Evolutionary conservation across 257 asterid species (phyloP).

Genomic region (Knoxia roxburghii): DNA sequence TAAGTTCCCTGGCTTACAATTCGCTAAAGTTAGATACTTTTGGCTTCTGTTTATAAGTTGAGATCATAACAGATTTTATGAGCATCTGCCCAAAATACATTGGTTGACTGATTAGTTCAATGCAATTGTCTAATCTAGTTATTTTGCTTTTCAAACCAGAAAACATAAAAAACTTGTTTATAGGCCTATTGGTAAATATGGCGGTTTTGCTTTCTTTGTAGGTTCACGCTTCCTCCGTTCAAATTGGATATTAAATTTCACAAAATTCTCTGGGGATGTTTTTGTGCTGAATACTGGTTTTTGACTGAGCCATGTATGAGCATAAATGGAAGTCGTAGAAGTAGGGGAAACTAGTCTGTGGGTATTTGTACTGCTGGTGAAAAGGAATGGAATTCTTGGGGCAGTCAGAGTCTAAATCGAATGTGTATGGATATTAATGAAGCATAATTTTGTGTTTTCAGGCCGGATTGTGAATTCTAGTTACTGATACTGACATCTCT

Average conservation of each 20-base stretch:
- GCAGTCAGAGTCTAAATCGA: background rate
- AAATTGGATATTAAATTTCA: background rate
- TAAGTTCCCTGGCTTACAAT: background rate
- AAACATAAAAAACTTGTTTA: slow-evolving; percentile 1
- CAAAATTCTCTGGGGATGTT: background rate
- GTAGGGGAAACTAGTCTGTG: background rate
- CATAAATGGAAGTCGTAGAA: background rate
- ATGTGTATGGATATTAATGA: no score
- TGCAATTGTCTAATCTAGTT: background rate
- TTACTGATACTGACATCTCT: background rate
- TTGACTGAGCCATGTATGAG: background rate
- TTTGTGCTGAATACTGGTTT: background rate
- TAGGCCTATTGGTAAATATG: background rate
- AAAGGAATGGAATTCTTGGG: background rate
- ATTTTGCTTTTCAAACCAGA: slow-evolving; percentile 1
- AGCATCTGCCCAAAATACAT: background rate
- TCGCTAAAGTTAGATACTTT: no score
- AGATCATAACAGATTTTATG: background rate
- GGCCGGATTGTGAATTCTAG: background rate
- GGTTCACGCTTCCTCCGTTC: background rate
- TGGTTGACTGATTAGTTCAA: background rate
- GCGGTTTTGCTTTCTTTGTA: background rate
- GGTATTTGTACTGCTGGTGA: background rate
- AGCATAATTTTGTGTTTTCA: background rate
- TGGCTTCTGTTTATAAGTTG: background rate